Evolutionary conservation across 2,329 filamentous ascomycete species (phyloP).

Genomic region (Claviceps maximensis): DNA sequence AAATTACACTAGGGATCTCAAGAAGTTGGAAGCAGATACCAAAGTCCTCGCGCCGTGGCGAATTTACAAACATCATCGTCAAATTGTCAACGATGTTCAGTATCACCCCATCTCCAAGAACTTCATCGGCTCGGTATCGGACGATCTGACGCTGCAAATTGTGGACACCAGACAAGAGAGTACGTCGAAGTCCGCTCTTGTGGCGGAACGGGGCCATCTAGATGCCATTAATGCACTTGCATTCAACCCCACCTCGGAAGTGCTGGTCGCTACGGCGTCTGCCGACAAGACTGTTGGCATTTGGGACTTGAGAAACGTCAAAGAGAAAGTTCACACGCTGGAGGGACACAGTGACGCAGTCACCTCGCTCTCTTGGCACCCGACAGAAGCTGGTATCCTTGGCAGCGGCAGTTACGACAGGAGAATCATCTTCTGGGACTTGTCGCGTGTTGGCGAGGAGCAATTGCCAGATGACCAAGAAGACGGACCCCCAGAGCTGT

Average conservation of each 20-base stretch:
- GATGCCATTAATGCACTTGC: constrained; percentile 94
- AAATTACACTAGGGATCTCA: constrained; percentile 54
- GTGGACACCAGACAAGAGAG: constrained; percentile 66
- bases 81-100: constrained; percentile 94
- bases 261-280: constrained; percentile 80
- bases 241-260: constrained; percentile 87
- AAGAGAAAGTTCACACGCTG: constrained; percentile 77
- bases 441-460: constrained; percentile 83
- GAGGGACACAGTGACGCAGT: constrained; percentile 83
- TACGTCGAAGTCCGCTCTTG: constrained; percentile 53
- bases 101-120: constrained; percentile 77
- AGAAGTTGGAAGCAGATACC: constrained; percentile 55
- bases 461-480: constrained; percentile 90
- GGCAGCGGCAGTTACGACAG: constrained; percentile 89
- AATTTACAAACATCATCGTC: constrained; percentile 75
- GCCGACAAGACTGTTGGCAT: constrained; percentile 90
- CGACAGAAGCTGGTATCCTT: constrained; percentile 73
- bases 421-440: constrained; percentile 91
- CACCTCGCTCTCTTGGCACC: constrained; percentile 90
- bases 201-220: constrained; percentile 61
- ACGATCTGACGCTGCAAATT: constrained; percentile 86
- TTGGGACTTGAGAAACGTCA: constrained; percentile 88
- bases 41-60: constrained; percentile 57
- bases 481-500: constrained; percentile 90
- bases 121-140: constrained; percentile 85